Evolutionary conservation across 352 stramenopile species (phyloP).

Genomic region (Globisporangium abappressorium): DNA sequence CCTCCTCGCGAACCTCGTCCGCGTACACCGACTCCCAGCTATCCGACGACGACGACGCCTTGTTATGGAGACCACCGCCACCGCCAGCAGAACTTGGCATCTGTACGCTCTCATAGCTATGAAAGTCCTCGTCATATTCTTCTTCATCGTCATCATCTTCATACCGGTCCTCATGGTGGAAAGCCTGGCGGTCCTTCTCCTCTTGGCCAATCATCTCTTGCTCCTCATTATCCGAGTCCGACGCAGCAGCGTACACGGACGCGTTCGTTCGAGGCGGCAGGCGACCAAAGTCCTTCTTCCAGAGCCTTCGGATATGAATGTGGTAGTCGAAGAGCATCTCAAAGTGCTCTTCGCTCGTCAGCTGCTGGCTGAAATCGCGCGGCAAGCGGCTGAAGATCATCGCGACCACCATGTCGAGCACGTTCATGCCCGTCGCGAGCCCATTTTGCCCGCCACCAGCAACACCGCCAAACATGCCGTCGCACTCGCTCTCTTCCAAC

Average conservation of each 20-base stretch:
- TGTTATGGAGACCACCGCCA: constrained; percentile 10
- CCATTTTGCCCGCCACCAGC: constrained; percentile 13
- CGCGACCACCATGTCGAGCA: constrained; percentile 84
- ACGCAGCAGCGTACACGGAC: constrained; percentile 8
- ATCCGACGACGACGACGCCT: constrained; percentile 14
- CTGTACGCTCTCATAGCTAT: constrained; percentile 13
- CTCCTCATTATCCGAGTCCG: constrained; percentile 12
- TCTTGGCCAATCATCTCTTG: constrained; percentile 15
- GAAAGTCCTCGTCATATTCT: constrained; percentile 5
- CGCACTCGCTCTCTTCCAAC: constrained; percentile 46
- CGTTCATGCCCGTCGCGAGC: constrained; percentile 54
- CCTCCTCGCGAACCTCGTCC: constrained; percentile 1
- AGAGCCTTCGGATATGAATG: constrained; percentile 73
- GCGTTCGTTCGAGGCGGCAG: constrained; percentile 32
- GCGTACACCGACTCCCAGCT: constrained; percentile 34
- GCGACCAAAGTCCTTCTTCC: constrained; percentile 84
- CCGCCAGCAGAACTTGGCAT: constrained; percentile 13
- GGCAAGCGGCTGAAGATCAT: constrained; percentile 85
- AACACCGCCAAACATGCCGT: constrained; percentile 35
- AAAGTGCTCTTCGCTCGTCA: constrained; percentile 65
- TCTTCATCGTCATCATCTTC: constrained; percentile 12
- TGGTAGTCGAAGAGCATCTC: constrained; percentile 77
- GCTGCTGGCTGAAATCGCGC: constrained; percentile 48
- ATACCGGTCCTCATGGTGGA: constrained; percentile 6
- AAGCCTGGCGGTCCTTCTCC: not conserved